Base-by-base conservation (phyloP, 1,284 basidiomycete genomes). In the Inonotus hispidus region DNA sequence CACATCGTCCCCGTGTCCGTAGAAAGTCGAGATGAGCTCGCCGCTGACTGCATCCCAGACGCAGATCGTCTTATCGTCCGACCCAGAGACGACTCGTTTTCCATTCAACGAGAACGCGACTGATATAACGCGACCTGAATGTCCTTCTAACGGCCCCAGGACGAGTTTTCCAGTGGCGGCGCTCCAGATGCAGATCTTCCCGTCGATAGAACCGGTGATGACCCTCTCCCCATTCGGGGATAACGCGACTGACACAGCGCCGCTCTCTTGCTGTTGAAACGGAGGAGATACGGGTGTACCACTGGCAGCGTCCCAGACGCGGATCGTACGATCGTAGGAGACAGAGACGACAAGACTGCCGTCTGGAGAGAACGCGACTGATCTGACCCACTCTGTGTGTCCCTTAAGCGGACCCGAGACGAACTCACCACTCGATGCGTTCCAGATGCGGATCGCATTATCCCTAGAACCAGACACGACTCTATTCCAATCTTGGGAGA, bases 141-240 rank as follows among this genome's bases (percentile, higher is more conserved):
- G 66, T 1, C 64, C 21, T 25, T 27, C 3, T 2, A 19, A n/a
- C 13, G 6, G 47, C 11, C 47, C 47, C 11, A 21, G 10, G 23
- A 49, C 23, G 47, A 49, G 8, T 10, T 25, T 16, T 46, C 10
- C 32, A 50, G 8, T 53, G 25, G 53, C 23, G 59, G 96, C 52
- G 59, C 65, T 58, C 66, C 65, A 66, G 19, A 66, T 60, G 7
- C 46, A 23, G n/a, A 66, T 58, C 16, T 10, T 43, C 2, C n/a
- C 1, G n/a, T 43, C 41, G 16, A 7, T 7, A 6, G 54, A 56
- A 13, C 54, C 39, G 7, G 54, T 23, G 6, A 41, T 19, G 14
- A 56, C 38, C 10, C 25, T 7, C n/a, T 43, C 43, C 23, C 54
- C 39, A 23, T 56, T 38, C 1, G 11, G 54, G 0, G 54, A 56